phyloP scores from a whole-genome alignment of 192 early-diverging fungal genomes.

The Martensiomyces pterosporus region DNA sequence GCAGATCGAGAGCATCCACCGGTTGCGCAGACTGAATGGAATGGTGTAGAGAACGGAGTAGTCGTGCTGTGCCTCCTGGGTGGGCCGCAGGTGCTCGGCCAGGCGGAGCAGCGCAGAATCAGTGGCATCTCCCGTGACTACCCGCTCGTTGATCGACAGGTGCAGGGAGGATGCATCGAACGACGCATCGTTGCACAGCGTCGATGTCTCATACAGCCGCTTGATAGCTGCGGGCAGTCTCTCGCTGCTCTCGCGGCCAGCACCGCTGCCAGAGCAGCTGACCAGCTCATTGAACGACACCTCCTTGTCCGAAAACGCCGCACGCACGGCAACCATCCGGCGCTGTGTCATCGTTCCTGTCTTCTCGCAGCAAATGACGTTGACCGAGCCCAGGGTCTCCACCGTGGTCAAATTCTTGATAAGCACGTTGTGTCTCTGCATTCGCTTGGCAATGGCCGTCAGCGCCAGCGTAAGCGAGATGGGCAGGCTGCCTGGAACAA shows the following conservation, averaged over 20 bases:
- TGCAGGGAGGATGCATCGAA: slow-evolving; percentile 54
- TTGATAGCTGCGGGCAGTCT: too few species aligned
- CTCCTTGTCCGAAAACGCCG: slow-evolving; percentile 22
- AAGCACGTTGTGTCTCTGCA: slow-evolving; percentile 67
- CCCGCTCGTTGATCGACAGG: slow-evolving; percentile 56
- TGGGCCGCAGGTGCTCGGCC: slow-evolving; percentile 28
- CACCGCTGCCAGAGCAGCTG: neutral
- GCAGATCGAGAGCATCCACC: slow-evolving; percentile 60
- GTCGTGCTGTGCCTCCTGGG: too few species aligned
- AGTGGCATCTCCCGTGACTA: slow-evolving; percentile 77
- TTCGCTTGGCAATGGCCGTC: slow-evolving; percentile 69
- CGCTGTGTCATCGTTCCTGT: slow-evolving; percentile 87
- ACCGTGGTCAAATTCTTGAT: slow-evolving; percentile 81
- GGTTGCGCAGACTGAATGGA: slow-evolving; percentile 75
- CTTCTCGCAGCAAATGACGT: slow-evolving; percentile 77
- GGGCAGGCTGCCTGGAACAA: slow-evolving; percentile 80
- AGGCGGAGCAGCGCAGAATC: slow-evolving; percentile 79
- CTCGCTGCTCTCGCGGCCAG: too few species aligned
- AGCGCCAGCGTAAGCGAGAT: slow-evolving; percentile 72
- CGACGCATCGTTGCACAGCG: slow-evolving; percentile 64
- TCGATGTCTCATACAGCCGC: slow-evolving; percentile 41
- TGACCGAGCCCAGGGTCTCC: slow-evolving; percentile 83
- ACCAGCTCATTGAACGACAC: slow-evolving; percentile 12
- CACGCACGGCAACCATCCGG: slow-evolving; percentile 59
- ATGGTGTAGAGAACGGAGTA: slow-evolving; percentile 50